Evolutionary conservation across 768 basidiomycete genomes (phyloP).

Genomic region (Leccinum uliginosum): DNA sequence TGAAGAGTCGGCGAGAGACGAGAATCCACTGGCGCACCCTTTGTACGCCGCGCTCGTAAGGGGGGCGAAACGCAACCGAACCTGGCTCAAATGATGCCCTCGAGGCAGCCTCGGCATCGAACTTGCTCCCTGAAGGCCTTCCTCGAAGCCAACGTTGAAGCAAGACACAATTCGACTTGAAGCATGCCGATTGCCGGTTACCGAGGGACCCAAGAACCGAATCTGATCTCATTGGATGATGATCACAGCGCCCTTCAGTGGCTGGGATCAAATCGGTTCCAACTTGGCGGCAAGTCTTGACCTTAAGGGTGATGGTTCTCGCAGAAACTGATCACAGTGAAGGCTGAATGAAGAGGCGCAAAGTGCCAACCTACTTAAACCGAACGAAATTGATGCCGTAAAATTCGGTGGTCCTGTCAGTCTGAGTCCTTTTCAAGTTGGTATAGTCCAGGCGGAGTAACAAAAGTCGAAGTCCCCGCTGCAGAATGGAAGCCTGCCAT

Average conservation of each 20-base stretch:
- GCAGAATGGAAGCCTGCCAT: no score
- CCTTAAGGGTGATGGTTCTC: no score
- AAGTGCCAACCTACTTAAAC: not conserved
- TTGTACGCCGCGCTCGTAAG: not conserved
- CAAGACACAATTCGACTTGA: not conserved
- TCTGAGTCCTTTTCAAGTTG: no score
- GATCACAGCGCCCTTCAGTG: not conserved
- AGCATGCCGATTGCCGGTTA: not conserved
- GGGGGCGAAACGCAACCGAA: constrained; percentile 1
- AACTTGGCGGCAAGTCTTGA: no score
- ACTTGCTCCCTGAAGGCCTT: not conserved
- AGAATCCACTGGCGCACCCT: not conserved
- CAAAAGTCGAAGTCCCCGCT: no score
- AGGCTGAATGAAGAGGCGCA: not conserved
- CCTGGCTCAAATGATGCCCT: not conserved
- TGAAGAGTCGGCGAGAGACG: not conserved
- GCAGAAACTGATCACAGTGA: not conserved
- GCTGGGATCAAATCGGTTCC: not conserved
- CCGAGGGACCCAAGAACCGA: not conserved
- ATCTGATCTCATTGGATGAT: not conserved
- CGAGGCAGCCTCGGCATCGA: not conserved
- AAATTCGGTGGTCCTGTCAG: no score
- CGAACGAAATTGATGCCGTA: not conserved
- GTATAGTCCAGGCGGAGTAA: no score
- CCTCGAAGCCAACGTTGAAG: not conserved